A percentile compares a stretch with the other conserved stretches of the same genome.
phyloP scores from a whole-genome alignment of 441 rosid genomes.

The Syzygium malaccense region DNA sequence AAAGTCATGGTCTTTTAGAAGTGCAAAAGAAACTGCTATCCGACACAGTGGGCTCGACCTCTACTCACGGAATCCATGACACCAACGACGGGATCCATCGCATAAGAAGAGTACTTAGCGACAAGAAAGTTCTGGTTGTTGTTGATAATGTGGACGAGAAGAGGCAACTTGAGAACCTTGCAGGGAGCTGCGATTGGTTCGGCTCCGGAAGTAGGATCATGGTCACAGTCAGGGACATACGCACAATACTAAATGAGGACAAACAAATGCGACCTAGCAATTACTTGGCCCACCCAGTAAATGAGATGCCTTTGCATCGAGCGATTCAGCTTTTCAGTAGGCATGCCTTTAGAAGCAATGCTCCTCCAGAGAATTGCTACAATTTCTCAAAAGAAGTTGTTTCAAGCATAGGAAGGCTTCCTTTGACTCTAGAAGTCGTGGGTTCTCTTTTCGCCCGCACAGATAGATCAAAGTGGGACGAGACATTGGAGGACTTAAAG shows the following conservation, averaged over 20 bases:
- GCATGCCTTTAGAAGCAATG: neutral
- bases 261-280: fast-evolving
- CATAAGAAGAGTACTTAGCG: fast-evolving
- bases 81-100: fast-evolving
- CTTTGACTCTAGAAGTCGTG: fast-evolving
- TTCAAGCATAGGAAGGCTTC: neutral
- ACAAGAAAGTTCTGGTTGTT: neutral
- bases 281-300: fast-evolving
- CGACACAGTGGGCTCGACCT: fast-evolving
- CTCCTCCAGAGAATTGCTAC: fast-evolving
- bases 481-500: neutral
- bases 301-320: fast-evolving
- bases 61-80: fast-evolving
- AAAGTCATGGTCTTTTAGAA: neutral
- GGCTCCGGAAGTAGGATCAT: neutral
- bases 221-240: neutral
- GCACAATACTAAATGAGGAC: fast-evolving
- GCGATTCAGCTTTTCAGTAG: neutral
- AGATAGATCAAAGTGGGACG: fast-evolving
- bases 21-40: neutral
- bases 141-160: fast-evolving
- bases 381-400: fast-evolving
- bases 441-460: fast-evolving
- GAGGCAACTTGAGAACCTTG: fast-evolving
- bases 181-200: fast-evolving